Conservation (phyloP, 2,329 filamentous ascomycete species). For the Aspergillus pseudonomiae region DNA sequence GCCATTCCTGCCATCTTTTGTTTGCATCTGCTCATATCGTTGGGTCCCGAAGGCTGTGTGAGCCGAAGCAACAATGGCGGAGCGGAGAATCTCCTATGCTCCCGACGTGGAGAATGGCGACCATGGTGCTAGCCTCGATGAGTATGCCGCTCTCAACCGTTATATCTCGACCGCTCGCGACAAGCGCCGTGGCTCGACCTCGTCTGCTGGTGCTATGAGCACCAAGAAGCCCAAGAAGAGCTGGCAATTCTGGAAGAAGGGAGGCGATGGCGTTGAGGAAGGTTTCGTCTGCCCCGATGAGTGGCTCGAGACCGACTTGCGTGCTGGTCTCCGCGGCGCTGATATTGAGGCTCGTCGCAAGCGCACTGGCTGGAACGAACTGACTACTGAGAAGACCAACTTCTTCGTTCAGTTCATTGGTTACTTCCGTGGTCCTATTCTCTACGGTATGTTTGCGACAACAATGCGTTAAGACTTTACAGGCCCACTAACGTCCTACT, state of each 20-base stretch:
- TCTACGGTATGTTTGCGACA: slow-evolving; percentile 63
- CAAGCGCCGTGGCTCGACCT: slow-evolving; percentile 55
- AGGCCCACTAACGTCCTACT: background rate
- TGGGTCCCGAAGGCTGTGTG: slow-evolving; percentile 41
- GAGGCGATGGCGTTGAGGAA: slow-evolving; percentile 28
- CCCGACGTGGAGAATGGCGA: slow-evolving; percentile 48
- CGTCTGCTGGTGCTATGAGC: slow-evolving; percentile 46
- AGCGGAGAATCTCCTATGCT: slow-evolving; percentile 50
- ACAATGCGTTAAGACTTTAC: slow-evolving; percentile 17
- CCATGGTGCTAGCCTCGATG: slow-evolving; percentile 50
- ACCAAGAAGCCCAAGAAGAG: slow-evolving; percentile 53
- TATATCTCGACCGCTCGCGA: slow-evolving; percentile 70
- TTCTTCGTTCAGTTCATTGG: slow-evolving; percentile 73
- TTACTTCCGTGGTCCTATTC: slow-evolving; percentile 76
- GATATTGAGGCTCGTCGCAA: slow-evolving; percentile 68
- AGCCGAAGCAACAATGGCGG: slow-evolving; percentile 48
- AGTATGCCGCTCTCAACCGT: slow-evolving; percentile 67
- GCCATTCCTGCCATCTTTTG: slow-evolving; percentile 38
- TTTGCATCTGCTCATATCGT: slow-evolving; percentile 41
- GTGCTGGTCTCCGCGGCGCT: slow-evolving; percentile 59
- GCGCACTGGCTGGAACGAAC: slow-evolving; percentile 71
- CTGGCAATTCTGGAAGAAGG: slow-evolving; percentile 59
- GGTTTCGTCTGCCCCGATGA: slow-evolving; percentile 62
- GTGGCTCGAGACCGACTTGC: slow-evolving; percentile 70
- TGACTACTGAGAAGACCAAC: slow-evolving; percentile 75